Evolutionary conservation across 2,329 filamentous ascomycete species (phyloP).

Genomic region (Colletotrichum zoysiae): DNA sequence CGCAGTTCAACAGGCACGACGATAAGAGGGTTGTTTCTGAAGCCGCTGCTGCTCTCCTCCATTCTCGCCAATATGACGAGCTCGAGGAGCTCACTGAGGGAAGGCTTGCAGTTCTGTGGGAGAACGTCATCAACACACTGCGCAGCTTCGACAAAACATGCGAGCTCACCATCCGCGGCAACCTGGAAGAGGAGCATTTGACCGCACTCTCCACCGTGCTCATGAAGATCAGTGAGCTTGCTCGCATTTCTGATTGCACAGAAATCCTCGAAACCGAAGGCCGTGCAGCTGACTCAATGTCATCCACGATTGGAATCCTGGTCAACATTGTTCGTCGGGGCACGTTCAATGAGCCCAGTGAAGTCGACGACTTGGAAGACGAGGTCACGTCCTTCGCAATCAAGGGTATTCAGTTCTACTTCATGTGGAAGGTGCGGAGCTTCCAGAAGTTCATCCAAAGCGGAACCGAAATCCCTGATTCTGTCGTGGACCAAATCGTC

Average conservation of each 20-base stretch:
- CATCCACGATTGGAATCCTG: constrained; percentile 75
- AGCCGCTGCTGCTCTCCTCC: constrained; percentile 83
- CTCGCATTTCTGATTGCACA: constrained; percentile 82
- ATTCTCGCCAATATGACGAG: constrained; percentile 88
- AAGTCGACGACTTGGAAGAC: constrained; percentile 83
- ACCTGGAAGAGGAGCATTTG: constrained; percentile 74
- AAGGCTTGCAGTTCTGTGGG: constrained; percentile 87
- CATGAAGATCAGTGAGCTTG: constrained; percentile 83
- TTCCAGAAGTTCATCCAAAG: constrained; percentile 67
- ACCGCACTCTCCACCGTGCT: constrained; percentile 80
- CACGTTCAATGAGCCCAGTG: constrained; percentile 74
- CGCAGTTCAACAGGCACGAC: constrained; percentile 93
- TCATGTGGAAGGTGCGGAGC: constrained; percentile 88
- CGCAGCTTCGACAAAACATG: constrained; percentile 77
- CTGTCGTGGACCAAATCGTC: constrained; percentile 71
- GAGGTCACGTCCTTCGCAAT: constrained; percentile 82
- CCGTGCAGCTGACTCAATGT: constrained; percentile 60
- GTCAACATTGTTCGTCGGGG: constrained; percentile 81
- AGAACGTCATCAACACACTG: constrained; percentile 81
- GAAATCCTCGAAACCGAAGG: constrained; percentile 77
- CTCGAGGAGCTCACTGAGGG: constrained; percentile 86
- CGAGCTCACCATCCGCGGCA: constrained; percentile 78
- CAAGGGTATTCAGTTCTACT: constrained; percentile 85
- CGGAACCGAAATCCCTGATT: constrained; percentile 66
- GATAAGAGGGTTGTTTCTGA: constrained; percentile 88